phyloP scores from a whole-genome alignment of 2,329 filamentous ascomycete species.

The Penicillium fuscoglaucum region DNA sequence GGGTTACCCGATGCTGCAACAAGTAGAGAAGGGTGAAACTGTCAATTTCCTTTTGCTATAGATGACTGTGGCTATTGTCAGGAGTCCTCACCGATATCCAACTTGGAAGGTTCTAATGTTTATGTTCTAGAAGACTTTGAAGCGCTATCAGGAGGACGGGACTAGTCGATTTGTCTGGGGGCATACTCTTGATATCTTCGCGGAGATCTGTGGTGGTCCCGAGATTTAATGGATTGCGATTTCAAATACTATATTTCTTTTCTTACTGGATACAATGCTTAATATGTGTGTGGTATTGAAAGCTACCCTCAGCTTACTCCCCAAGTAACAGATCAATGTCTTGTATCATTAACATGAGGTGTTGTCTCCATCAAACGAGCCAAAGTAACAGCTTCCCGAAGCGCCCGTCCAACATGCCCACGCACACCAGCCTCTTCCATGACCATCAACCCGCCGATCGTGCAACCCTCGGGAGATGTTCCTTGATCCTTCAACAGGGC shows the following conservation, averaged over 20 bases:
- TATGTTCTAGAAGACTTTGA: constrained; percentile 6
- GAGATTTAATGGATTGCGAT: no score
- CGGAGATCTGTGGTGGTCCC: constrained; percentile 9
- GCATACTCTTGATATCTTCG: neutral
- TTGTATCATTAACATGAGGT: constrained; percentile 28
- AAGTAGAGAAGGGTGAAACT: neutral
- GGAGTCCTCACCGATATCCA: neutral
- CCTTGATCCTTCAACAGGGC: constrained; percentile 62
- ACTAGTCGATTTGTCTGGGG: neutral
- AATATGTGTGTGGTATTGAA: neutral
- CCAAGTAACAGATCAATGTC: constrained; percentile 11
- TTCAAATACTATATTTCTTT: neutral
- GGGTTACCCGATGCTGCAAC: constrained; percentile 49
- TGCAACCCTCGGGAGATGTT: constrained; percentile 62
- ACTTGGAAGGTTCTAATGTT: neutral
- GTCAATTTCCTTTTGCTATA: neutral
- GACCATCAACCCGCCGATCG: constrained; percentile 61
- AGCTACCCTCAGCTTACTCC: neutral
- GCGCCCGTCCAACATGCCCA: constrained; percentile 55
- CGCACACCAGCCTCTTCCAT: constrained; percentile 59
- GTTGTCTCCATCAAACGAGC: constrained; percentile 53
- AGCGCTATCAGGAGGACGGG: constrained; percentile 14
- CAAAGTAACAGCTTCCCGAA: constrained; percentile 61
- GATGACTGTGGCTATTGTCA: neutral
- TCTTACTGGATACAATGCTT: neutral